Base-by-base conservation (phyloP, 495 filamentous ascomycete genomes). In the Pyrenula massariospora region DNA sequence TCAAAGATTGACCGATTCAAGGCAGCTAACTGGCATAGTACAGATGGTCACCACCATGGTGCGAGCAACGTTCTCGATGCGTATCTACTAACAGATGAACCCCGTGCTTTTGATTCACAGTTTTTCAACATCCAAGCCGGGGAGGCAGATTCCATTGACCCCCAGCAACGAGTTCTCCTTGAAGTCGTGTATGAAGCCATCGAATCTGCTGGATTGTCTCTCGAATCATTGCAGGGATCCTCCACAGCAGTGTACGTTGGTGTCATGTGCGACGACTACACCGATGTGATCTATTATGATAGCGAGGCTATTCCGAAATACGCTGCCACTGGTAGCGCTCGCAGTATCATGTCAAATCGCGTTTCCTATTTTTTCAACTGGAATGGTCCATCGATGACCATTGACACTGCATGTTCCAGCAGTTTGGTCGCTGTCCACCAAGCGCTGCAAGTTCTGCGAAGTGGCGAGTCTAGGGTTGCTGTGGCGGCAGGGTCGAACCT, bases 71-170 rank as follows among this genome's bases (percentile, higher is more conserved):
- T 71, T 56, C 62, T 73, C 50, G 81, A 77, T 0, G 77, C 81
- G 54, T 84, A 82, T 25, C 62, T 84, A 20, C 64, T 76, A 5
- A 66, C 77, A 24, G 55, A 62, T 2, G 62, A 71, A 31, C 47
- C 65, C 10, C 56, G 15, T 0, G 25, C 61, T 0, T 81, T 81
- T 49, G 66, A 68, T 58, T 75, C 73, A 0, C 80, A 80, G 0
- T 63, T 78, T 0, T 57, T 52, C 50, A 52, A 52, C 50, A 52
- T 52, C 19, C 66, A 64, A 1, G 59, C 62, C n/a, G 51, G 24
- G 0, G 79, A 83, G 53, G 73, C 71, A 3, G 74, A 73, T 59
- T 61, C 63, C 0, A 73, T 83, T 61, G 81, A 85, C 20, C 50
- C 50, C 19, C 50, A 52, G 50, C 50, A 52, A 24, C 8, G 50